These are phyloP conservation scores for Cystobasidium sp. DNA, from an alignment of 1,284 basidiomycete species.

Conservation along the genomic window DNA sequence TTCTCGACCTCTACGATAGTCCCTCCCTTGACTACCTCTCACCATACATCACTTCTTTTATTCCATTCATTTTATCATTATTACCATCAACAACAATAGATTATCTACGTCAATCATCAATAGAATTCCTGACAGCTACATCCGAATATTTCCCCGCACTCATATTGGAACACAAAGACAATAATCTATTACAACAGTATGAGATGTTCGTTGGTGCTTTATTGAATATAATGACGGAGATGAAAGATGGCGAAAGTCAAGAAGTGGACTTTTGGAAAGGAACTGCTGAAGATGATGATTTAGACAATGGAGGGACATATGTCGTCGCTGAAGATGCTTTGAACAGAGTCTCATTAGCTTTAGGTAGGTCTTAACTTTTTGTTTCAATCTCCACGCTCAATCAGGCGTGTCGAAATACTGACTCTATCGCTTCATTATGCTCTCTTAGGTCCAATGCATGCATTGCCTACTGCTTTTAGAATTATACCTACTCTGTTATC, in stretches of 20 bases:
- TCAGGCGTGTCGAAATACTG: background rate
- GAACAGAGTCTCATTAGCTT: constrained; percentile 30
- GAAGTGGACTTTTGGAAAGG: constrained; percentile 34
- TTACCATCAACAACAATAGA: constrained; percentile 11
- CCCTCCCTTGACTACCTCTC: background rate
- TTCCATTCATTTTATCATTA: constrained; percentile 29
- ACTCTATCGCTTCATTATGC: background rate
- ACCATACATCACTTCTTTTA: constrained; percentile 22
- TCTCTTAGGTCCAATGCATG: background rate
- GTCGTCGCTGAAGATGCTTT: constrained; percentile 33
- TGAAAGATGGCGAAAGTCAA: constrained; percentile 11
- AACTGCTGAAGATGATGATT: constrained; percentile 24
- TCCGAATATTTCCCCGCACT: constrained; percentile 17
- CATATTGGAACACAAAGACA: background rate
- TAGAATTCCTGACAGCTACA: constrained; percentile 34
- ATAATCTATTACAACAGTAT: background rate
- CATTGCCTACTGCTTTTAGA: constrained; percentile 24
- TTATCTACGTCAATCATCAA: constrained; percentile 6
- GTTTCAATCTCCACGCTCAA: background rate
- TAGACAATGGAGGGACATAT: constrained; percentile 3
- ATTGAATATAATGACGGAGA: constrained; percentile 24
- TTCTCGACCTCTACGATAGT: constrained; percentile 28
- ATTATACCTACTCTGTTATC: constrained; percentile 24
- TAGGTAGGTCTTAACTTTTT: constrained; percentile 13
- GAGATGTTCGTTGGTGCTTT: background rate